Evolutionary conservation across 257 asterid species (phyloP), one percentile per base, ranked within the genome.

Genomic region (Solanum sitiens): DNA sequence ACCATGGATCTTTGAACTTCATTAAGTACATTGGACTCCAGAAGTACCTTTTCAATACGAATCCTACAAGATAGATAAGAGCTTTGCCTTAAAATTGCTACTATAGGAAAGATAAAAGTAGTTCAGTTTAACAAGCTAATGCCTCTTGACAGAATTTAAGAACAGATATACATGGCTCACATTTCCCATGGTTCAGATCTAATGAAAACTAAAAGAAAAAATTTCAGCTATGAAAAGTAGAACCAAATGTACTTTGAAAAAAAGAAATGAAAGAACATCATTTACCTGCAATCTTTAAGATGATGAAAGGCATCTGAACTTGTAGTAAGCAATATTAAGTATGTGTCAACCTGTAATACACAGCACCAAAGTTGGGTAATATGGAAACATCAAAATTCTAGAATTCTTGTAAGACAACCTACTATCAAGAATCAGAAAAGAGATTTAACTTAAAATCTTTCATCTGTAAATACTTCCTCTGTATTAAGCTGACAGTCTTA

Each of bases 201-300:
- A 65, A 61, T 27, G 80, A 27, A 65, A 61, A 25, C 56, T 27
- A 65, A 9, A 40, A 84, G 30, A 42, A 61, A 65, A 42, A 47
- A 25, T 6, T 0, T 47, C 80, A 85, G 82, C 67, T 85, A 25
- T 68, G 77, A 68, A 39, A 47, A 40, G 39, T 40, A 39, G 59
- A 85, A 85, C 23, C 39, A 67, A 40, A 85, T 16, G 61, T 67
- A 71, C 74, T 16, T 20, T 37, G 56, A 88, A 11, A 45, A 35
- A 37, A 13, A 45, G 25, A 13, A 25, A 63, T 67, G 33, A 86
- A 44, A 88, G 35, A 18, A 85, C 23, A 75, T 59, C 73, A 67
- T 40, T 88, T 87, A 97, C 99, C 99, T 96, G 98, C 99, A 86
- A 83, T 94, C 98, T 89, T 96, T 97, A 82, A 97, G 93, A 93